phyloP scores from a whole-genome alignment of 2,329 filamentous ascomycete genomes.

The Penicillium fuscoglaucum region DNA sequence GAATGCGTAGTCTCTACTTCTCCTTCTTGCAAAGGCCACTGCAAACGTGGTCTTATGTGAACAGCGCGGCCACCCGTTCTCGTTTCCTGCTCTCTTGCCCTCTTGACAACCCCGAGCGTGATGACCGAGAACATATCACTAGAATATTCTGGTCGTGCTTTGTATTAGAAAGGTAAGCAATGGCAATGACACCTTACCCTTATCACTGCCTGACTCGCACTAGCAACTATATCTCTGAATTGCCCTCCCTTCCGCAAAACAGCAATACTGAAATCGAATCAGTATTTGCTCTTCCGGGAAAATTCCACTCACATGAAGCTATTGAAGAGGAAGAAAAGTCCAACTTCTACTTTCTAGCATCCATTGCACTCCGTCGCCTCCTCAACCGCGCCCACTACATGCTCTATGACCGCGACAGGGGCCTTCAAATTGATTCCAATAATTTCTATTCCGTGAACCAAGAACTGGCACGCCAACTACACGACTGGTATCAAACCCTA shows the following conservation, averaged over 20 bases:
- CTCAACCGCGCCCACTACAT: conserved; percentile 12
- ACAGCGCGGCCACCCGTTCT: conserved; percentile 8
- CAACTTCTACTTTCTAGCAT: conserved; percentile 11
- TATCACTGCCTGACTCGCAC: background rate
- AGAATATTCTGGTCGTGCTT: conserved; percentile 16
- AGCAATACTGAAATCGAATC: conserved; percentile 11
- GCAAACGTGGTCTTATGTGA: conserved; percentile 14
- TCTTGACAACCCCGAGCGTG: conserved; percentile 3
- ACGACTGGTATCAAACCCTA: conserved; percentile 12
- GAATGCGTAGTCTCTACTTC: conserved; percentile 5
- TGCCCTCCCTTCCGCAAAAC: conserved; percentile 11
- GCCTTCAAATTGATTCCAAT: conserved; percentile 10
- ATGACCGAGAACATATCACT: conserved; percentile 8
- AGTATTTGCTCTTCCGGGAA: conserved; percentile 7
- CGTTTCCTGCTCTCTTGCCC: conserved; percentile 9
- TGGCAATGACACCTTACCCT: background rate
- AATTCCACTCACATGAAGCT: conserved; percentile 8
- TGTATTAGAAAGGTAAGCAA: conserved; percentile 10
- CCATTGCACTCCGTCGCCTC: conserved; percentile 11
- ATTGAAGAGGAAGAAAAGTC: conserved; percentile 12
- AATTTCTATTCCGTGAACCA: conserved; percentile 9
- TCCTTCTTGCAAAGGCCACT: conserved; percentile 13
- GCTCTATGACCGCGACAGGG: conserved; percentile 11
- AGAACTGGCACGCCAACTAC: conserved; percentile 9
- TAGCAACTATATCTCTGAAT: conserved; percentile 13